Evolutionary conservation across 371 early-diverging fungal species (phyloP), one percentile per base, ranked within the genome.

Genomic region (Parasitella parasitica): DNA sequence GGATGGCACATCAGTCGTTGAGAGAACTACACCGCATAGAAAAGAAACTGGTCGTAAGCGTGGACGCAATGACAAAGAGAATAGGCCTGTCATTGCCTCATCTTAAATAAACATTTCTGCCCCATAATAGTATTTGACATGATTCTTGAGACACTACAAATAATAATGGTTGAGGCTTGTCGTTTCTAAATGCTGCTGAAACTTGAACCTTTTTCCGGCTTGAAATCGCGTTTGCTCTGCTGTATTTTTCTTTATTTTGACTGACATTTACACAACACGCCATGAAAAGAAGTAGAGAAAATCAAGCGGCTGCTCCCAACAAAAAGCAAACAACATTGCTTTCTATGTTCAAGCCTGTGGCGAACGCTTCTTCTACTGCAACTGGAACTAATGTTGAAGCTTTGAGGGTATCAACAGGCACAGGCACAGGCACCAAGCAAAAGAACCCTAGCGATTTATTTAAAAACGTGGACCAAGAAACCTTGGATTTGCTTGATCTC

Each of bases 1-100:
- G 53, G 98, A 99, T 67, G 99, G 99, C 30, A 95, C 94, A 20
- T 97, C 98, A 11, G 89, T 91, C 32, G 97, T 99, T 3, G 98
- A 97, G 66, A 55, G 69, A 64, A 69, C 69, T 5, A 69, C 69
- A 3, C 69, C 69, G 9, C 54, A 64, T 49, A 43, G 61, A 20
- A 57, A 60, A 37, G 69, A 69, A 41, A 0, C 16, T 4, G 11
- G 35, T 4, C 28, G 59, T 51, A 66, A 66, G 32, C 56, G 66
- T 36, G 66, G 39, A 43, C 53, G 59, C 11, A 32, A 12, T 18
- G 60, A 52, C 6, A 60, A 56, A 43, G 57, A 56, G 20, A 56
- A 56, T 30, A 41, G 37, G 8, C 55, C 27, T 9, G 27, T 18
- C 12, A 30, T 26, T 16, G 32, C 3, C 11, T 39, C 28, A 3